phyloP scores from a whole-genome alignment of 495 filamentous ascomycete species.

The Talaromyces trachyspermus region DNA sequence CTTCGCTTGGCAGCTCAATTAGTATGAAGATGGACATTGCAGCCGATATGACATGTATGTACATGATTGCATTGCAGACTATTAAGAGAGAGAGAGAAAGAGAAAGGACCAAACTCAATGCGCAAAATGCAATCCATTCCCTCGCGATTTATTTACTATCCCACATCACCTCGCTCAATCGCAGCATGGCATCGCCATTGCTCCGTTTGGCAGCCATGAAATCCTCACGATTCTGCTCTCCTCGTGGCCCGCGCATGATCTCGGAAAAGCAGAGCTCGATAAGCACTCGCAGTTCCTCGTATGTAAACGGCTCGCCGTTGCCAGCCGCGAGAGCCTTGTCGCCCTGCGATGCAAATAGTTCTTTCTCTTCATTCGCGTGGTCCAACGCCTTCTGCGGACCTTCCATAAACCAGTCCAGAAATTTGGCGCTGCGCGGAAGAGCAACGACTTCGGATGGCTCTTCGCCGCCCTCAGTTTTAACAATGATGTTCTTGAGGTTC shows the following conservation, averaged over 20 bases:
- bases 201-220: constrained; percentile 64
- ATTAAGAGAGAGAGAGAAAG: too few relatives aligned
- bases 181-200: constrained; percentile 66
- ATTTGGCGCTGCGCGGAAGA: constrained; percentile 63
- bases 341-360: constrained; percentile 28
- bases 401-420: constrained; percentile 70
- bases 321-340: constrained; percentile 30
- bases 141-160: constrained; percentile 37
- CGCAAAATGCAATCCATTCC: too few relatives aligned
- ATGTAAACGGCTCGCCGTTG: constrained; percentile 52
- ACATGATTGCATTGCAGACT: too few relatives aligned
- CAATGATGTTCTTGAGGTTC: constrained; percentile 81
- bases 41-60: too few relatives aligned
- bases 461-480: constrained; percentile 12
- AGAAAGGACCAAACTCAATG: too few relatives aligned
- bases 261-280: constrained; percentile 85
- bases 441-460: constrained; percentile 45
- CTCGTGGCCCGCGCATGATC: constrained; percentile 45
- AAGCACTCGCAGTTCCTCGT: constrained; percentile 77
- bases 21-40: too few relatives aligned
- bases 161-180: constrained; percentile 78
- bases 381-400: constrained; percentile 66
- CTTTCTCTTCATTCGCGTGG: constrained; percentile 52
- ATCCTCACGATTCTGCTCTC: constrained; percentile 64
- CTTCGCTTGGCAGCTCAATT: too few relatives aligned